These are phyloP conservation scores for Persicaria maculosa DNA, from an alignment of 148 eudicot genomes.

Conservation along the genomic window DNA sequence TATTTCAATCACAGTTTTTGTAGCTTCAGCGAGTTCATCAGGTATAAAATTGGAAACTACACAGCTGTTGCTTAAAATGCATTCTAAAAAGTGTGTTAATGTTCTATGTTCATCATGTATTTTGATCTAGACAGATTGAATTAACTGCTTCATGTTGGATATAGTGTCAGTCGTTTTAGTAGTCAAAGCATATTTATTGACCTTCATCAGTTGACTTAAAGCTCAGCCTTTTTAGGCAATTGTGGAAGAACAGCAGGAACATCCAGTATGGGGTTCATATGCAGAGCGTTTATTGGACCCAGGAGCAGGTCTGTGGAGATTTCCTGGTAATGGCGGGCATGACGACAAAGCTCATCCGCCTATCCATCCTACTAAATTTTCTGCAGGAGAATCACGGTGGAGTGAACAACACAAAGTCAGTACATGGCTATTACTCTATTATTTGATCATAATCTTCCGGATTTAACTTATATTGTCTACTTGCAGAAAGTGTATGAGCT, in stretches of 20 bases:
- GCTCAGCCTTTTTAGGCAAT: slow-evolving; percentile 35
- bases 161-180: background rate
- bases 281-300: slow-evolving; percentile 78
- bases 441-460: background rate
- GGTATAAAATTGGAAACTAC: background rate
- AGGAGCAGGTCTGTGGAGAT: slow-evolving; percentile 76
- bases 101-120: background rate
- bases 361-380: slow-evolving; percentile 95
- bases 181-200: background rate
- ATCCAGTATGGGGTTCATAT: slow-evolving; percentile 87
- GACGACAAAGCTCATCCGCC: slow-evolving; percentile 99
- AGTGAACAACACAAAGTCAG: slow-evolving; percentile 88
- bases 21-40: slow-evolving; percentile 2
- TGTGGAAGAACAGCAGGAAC: slow-evolving; percentile 88
- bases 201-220: background rate
- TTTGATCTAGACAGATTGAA: background rate
- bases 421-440: slow-evolving; percentile 12
- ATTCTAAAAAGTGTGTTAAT: background rate
- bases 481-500: slow-evolving; percentile 80
- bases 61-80: background rate
- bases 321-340: slow-evolving; percentile 82
- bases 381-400: slow-evolving; percentile 87
- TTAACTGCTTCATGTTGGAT: background rate
- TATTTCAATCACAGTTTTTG: background rate
- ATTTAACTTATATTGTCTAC: background rate